Conservation (phyloP, 106 monocot genomes). For the Dendrobium chrysotoxum region DNA sequence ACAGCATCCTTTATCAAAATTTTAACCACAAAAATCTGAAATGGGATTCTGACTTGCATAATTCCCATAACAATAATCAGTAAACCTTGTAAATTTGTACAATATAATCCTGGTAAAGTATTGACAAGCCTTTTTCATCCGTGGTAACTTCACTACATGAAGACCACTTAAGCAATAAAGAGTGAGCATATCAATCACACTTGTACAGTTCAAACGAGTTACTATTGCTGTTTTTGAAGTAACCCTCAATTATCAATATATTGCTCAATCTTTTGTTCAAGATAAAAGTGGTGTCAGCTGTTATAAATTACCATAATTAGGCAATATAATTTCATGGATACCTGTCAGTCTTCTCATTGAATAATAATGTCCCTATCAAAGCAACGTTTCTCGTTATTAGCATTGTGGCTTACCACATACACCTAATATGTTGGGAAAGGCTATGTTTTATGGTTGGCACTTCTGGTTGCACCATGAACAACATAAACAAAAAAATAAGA, state of each 20-base stretch:
- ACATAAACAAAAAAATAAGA: not conserved
- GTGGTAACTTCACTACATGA: not conserved
- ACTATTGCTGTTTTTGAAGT: not conserved
- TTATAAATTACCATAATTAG: not conserved
- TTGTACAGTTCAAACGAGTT: not conserved
- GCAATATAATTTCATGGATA: not conserved
- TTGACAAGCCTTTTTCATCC: not conserved
- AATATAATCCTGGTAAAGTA: not conserved
- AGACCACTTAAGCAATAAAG: not conserved
- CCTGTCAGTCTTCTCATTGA: not conserved
- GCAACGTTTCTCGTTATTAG: not conserved
- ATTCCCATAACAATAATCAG: not conserved
- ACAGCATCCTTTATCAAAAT: constrained; percentile 11
- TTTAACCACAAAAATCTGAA: constrained; percentile 1
- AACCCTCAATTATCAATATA: not conserved
- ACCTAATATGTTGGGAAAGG: not conserved
- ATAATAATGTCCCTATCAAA: not conserved
- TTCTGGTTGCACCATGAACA: not conserved
- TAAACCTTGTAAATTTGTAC: not conserved
- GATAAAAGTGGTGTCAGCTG: not conserved
- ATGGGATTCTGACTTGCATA: not conserved
- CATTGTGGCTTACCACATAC: not conserved
- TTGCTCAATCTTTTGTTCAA: not conserved
- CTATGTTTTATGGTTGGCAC: not conserved
- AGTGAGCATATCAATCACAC: not conserved